phyloP scores from a whole-genome alignment of 176 grass and related monocot genomes.

The Paspalum vaginatum region DNA sequence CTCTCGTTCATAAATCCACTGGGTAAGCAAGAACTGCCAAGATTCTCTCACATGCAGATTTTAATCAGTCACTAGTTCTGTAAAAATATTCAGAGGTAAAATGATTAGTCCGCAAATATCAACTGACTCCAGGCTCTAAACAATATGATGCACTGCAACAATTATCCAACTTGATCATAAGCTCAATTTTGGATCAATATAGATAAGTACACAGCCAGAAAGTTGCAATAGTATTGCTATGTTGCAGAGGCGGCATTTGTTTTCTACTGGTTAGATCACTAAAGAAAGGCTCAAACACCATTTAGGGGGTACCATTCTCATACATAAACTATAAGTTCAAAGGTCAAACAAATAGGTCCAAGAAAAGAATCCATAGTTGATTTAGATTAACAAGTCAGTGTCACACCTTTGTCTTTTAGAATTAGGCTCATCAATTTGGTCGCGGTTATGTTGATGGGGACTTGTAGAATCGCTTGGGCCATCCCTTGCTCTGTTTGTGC shows the following conservation, averaged over 20 bases:
- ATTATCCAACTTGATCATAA: conserved; percentile 3
- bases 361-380: neutral
- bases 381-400: conserved; percentile 3
- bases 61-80: conserved; percentile 50
- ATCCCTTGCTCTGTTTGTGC: conserved; percentile 44
- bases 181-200: conserved; percentile 2
- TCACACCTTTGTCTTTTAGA: conserved; percentile 83
- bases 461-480: conserved; percentile 60
- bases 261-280: neutral
- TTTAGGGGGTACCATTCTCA: neutral
- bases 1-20: neutral
- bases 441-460: conserved; percentile 49
- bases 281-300: neutral
- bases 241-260: neutral
- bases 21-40: conserved; percentile 27
- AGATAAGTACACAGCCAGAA: neutral
- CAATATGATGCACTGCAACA: neutral
- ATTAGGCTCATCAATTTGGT: conserved; percentile 69
- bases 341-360: conserved; percentile 14
- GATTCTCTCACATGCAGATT: conserved; percentile 7
- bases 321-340: neutral
- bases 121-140: neutral
- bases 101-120: neutral
- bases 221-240: neutral
- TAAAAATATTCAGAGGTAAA: neutral